Evolutionary conservation across 2,329 filamentous ascomycete genomes (phyloP).

Genomic region (Ascochyta koolunga): DNA sequence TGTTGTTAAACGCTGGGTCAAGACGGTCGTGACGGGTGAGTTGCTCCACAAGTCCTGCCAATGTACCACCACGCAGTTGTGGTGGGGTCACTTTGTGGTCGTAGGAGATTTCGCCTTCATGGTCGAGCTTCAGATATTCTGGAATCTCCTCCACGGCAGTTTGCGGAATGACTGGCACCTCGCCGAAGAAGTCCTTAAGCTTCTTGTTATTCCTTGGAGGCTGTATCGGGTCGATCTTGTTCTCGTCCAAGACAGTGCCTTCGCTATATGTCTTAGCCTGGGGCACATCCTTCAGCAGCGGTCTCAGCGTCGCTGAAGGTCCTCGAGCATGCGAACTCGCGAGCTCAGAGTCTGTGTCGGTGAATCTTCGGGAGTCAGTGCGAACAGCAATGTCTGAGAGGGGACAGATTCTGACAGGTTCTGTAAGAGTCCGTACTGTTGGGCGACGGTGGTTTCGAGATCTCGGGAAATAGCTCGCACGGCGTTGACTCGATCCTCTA

Average conservation of each 20-base stretch:
- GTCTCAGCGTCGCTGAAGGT: slow-evolving; percentile 44
- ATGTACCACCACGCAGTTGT: slow-evolving; percentile 84
- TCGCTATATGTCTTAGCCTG: slow-evolving; percentile 72
- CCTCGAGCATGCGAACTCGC: slow-evolving; percentile 36
- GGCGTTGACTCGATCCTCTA: slow-evolving; percentile 84
- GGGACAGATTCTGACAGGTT: slow-evolving; percentile 81
- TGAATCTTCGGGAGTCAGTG: slow-evolving; percentile 49
- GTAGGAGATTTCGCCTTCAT: slow-evolving; percentile 88
- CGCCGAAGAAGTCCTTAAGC: slow-evolving; percentile 59
- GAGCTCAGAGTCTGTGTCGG: slow-evolving; percentile 50
- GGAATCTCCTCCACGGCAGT: slow-evolving; percentile 75
- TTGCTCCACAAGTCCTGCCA: slow-evolving; percentile 90
- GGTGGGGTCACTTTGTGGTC: slow-evolving; percentile 79
- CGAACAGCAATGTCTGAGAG: slow-evolving; percentile 37
- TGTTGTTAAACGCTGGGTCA: slow-evolving; percentile 95
- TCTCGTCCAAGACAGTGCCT: slow-evolving; percentile 49
- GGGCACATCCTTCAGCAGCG: slow-evolving; percentile 59
- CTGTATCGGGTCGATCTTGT: slow-evolving; percentile 44
- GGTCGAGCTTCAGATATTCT: slow-evolving; percentile 82
- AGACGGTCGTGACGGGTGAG: slow-evolving; percentile 94
- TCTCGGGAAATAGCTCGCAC: slow-evolving; percentile 79
- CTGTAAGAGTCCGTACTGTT: slow-evolving; percentile 86
- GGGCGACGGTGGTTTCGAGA: slow-evolving; percentile 83
- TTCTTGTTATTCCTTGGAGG: slow-evolving; percentile 55
- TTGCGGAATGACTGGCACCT: slow-evolving; percentile 56